Conservation (phyloP, 331 rosid species). For the Rhamnella rubrinervis region DNA sequence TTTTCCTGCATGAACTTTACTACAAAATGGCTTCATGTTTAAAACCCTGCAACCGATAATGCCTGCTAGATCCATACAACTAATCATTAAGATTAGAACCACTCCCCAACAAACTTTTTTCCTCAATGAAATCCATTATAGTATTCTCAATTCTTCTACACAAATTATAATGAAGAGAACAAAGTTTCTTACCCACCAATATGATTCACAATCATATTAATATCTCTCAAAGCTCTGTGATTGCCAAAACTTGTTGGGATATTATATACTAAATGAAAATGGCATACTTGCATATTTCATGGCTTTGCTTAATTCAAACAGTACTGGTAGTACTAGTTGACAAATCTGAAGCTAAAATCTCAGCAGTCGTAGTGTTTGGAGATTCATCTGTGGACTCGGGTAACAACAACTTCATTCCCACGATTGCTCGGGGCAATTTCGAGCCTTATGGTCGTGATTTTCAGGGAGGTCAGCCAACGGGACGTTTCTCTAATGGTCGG, state of each 20-base stretch:
- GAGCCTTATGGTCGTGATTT: conserved; percentile 67
- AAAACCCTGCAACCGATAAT: conserved; percentile 7
- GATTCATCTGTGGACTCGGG: conserved; percentile 76
- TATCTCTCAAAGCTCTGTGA: neutral
- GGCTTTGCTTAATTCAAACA: conserved; percentile 14
- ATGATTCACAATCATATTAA: too few relatives aligned
- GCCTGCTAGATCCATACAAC: too few relatives aligned
- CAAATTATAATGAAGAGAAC: neutral
- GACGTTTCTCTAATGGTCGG: conserved; percentile 63
- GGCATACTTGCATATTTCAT: conserved; percentile 6
- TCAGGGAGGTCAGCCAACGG: conserved; percentile 42
- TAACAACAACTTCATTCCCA: conserved; percentile 71
- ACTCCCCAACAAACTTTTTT: conserved; percentile 16
- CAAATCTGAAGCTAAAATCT: conserved; percentile 32
- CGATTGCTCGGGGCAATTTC: conserved; percentile 62
- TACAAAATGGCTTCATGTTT: neutral
- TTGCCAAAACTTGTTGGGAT: neutral
- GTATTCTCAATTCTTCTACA: too few relatives aligned
- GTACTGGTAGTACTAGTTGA: neutral
- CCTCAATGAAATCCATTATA: neutral
- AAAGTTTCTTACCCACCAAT: too few relatives aligned
- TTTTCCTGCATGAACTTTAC: neutral
- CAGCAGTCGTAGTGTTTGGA: conserved; percentile 66
- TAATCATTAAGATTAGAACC: neutral
- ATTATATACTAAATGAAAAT: neutral